These are phyloP conservation scores for Gastrolobium bilobum DNA, from an alignment of 306 rosid genomes.

Conservation along the genomic window DNA sequence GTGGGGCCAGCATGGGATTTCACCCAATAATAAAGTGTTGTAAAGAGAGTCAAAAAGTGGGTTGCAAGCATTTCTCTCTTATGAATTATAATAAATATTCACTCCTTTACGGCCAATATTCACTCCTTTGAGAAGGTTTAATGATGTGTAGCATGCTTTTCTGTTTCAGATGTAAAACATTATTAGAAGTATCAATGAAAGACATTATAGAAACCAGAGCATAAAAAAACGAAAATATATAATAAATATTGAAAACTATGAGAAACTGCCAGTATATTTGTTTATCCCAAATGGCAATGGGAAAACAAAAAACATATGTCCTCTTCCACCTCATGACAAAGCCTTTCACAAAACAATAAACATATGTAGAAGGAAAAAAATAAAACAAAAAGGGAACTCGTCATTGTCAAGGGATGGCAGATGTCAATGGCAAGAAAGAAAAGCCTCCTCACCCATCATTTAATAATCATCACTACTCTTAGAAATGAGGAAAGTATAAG, in stretches of 20 bases:
- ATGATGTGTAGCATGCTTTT: background rate
- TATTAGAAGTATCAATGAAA: background rate
- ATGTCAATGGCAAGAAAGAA: background rate
- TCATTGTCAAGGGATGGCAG: constrained; percentile 13
- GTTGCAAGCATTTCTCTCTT: too few species aligned
- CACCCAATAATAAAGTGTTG: too few species aligned
- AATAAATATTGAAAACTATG: background rate
- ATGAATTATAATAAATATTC: too few species aligned
- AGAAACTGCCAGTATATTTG: background rate
- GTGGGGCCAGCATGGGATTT: too few species aligned
- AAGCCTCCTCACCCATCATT: background rate
- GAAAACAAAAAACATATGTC: background rate
- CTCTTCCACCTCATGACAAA: background rate
- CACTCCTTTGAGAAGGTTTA: background rate
- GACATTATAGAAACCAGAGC: background rate
- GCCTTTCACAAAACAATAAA: background rate
- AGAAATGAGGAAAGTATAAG: background rate
- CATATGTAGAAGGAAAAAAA: background rate
- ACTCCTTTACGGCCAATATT: constrained; percentile 17
- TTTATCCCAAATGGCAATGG: background rate
- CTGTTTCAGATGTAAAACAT: constrained; percentile 1
- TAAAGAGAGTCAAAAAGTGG: too few species aligned
- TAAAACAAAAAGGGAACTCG: background rate
- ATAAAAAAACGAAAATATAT: background rate
- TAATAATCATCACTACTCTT: background rate